A percentile compares a stretch with the other conserved stretches of the same genome.
Evolutionary conservation across 257 asterid genomes (phyloP).

Genomic region (Solanum piurae): DNA sequence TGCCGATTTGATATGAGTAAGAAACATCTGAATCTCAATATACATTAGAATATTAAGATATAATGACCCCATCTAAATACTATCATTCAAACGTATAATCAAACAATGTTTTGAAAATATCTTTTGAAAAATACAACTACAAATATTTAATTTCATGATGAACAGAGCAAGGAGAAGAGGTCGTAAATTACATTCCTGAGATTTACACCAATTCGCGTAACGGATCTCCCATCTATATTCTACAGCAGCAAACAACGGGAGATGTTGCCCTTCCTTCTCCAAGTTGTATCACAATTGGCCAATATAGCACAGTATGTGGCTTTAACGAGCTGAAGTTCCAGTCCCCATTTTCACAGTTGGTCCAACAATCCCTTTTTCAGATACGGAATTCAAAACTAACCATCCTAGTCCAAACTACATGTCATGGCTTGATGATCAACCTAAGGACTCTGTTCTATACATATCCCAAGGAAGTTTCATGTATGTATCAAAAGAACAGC

Average conservation of each 20-base stretch:
- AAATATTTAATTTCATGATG: not conserved
- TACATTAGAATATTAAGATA: no score
- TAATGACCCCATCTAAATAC: no score
- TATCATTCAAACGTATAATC: no score
- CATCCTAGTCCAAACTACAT: conserved; percentile 10
- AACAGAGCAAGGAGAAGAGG: conserved; percentile 37
- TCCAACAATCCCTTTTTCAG: not conserved
- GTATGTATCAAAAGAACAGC: conserved; percentile 36
- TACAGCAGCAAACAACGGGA: conserved; percentile 11
- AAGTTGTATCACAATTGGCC: not conserved
- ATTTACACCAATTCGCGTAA: conserved; percentile 18
- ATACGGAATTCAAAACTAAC: not conserved
- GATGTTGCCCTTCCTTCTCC: conserved; percentile 8
- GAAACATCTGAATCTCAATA: no score
- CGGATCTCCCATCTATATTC: conserved; percentile 33
- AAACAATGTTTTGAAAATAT: no score
- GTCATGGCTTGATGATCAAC: conserved; percentile 55
- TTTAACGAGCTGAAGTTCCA: not conserved
- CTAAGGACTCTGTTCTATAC: conserved; percentile 45
- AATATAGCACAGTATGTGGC: conserved; percentile 33
- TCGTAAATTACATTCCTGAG: conserved; percentile 26
- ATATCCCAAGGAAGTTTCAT: conserved; percentile 62
- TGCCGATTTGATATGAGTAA: no score
- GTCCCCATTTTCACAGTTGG: no score
- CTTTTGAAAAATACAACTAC: no score